Base-by-base conservation (phyloP, 2,329 filamentous ascomycete genomes). In the Fusarium pseudonygamai region DNA sequence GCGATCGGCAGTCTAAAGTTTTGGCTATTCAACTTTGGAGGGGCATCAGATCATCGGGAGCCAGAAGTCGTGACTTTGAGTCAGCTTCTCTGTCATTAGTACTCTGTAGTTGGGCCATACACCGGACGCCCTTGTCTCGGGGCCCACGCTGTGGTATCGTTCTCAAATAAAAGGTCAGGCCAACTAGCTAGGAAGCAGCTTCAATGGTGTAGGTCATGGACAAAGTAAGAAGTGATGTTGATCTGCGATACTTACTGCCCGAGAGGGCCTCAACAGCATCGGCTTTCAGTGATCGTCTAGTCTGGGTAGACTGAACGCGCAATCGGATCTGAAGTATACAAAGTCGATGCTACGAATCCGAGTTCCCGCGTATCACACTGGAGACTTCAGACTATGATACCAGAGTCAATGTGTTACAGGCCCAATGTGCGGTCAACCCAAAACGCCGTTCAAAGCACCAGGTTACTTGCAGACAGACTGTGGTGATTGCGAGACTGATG, bases 361-460 rank as follows among this genome's bases (percentile, higher is more conserved):
- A 49, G 58, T 49, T 50, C 39, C 30, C 37, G 34, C 49, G 52
- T 69, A 39, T 37, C 65, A 65, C 59, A 15, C 40, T 45, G 56
- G 68, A 70, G 60, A 57, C 57, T 57, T 66, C 45, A 65, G n/a
- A 43, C 46, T 40, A 60, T 66, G 66, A 57, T 68, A 65, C 39
- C 43, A 60, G 46, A 62, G 15, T 13, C 32, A 39, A 70, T 47
- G 50, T 32, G 60, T 65, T 36, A 66, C 55, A 57, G 36, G 53
- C 26, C 42, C 32, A 63, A 50, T 39, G 15, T 43, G 47, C 59
- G 59, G 42, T 60, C 66, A 47, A 42, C 11, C 37, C 18, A 47
- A 39, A 37, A 26, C 15, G 16, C 28, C 15, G 24, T 36, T 36
- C 47, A 30, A 60, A 47, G 36, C 15, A 60, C 43, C n/a, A 20